Base-by-base conservation (phyloP, 306 rosid species). In the Rubus idaeus region DNA sequence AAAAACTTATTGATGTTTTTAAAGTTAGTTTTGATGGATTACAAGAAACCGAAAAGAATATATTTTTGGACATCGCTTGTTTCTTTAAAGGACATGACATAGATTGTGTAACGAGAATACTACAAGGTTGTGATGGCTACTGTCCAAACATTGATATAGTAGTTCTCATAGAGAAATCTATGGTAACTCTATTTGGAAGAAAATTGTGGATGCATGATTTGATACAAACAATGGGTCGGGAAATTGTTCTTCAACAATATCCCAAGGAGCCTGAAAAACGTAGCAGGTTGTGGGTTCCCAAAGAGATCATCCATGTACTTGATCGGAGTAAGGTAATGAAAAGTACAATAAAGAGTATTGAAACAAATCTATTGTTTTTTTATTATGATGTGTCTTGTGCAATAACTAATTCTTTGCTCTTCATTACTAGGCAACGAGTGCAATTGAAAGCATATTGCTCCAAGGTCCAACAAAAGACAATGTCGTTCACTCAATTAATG, bases 201-300 rank as follows among this genome's bases (percentile, higher is more conserved):
- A 40, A 66, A 58, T 12, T 76, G 56, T 60, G 68, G 71, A 76
- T 76, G 79, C 79, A 76, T 66, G 79, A 76, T 10, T 45, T 8
- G 49, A 8, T 45, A 45, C 49, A 45, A 45, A 1, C 7, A 6
- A 7, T 45, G 2, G 49, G 49, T 45, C 1, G 49, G 49, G 49
- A 45, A 1, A 6, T 45, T 45, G 49, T 45, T 6, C 49, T 10
- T 45, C 10, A 9, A 45, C 10, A 77, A 10, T 65, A 30, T 5
- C 79, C 49, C 0, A 1, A 68, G 40, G n/a, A 65, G 13, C 73
- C 35, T 45, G 49, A 11, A 45, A 45, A 42, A 76, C 53, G 47
- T 81, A 1, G 18, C 10, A 63, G 52, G 65, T 14, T 81, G 75
- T 69, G 56, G 10, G 73, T 82, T 72, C 85, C 79, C 1, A 41